Conservation (phyloP, 441 rosid genomes). For the Adansonia rubrostipa region DNA sequence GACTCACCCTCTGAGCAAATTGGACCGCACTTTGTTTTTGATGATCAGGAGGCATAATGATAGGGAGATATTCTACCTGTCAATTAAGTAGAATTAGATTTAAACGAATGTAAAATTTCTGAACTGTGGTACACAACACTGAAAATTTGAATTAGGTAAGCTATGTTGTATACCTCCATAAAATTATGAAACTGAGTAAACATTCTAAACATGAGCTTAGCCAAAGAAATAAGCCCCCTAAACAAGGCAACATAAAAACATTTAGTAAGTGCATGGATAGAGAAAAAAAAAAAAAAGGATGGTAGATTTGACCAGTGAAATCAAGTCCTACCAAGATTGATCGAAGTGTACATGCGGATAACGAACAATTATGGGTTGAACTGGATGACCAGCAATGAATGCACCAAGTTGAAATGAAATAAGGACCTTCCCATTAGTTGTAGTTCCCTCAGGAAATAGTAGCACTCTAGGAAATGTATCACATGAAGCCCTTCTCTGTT, state of each 20-base stretch:
- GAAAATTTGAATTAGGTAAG: constrained; percentile 21
- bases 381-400: constrained; percentile 79
- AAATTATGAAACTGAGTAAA: constrained; percentile 97
- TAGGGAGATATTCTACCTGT: constrained; percentile 93
- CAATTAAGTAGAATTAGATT: constrained; percentile 30
- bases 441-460: constrained; percentile 98
- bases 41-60: constrained; percentile 64
- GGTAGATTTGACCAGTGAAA: constrained; percentile 10
- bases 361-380: constrained; percentile 89
- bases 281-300: background rate
- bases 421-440: constrained; percentile 82
- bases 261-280: background rate
- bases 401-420: constrained; percentile 98
- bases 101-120: background rate
- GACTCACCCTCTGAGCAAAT: constrained; percentile 84
- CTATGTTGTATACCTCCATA: constrained; percentile 69
- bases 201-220: constrained; percentile 93
- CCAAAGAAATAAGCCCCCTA: constrained; percentile 87
- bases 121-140: background rate
- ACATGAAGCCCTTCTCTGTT: constrained; percentile 95
- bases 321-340: constrained; percentile 81
- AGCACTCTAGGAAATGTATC: constrained; percentile 81
- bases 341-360: constrained; percentile 98
- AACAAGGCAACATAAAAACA: constrained; percentile 26
- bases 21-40: constrained; percentile 68